Percentiles rank a stretch among this genome's conserved stretches.
phyloP scores from a whole-genome alignment of 805 yeast species.

The Candida ponderosae region DNA sequence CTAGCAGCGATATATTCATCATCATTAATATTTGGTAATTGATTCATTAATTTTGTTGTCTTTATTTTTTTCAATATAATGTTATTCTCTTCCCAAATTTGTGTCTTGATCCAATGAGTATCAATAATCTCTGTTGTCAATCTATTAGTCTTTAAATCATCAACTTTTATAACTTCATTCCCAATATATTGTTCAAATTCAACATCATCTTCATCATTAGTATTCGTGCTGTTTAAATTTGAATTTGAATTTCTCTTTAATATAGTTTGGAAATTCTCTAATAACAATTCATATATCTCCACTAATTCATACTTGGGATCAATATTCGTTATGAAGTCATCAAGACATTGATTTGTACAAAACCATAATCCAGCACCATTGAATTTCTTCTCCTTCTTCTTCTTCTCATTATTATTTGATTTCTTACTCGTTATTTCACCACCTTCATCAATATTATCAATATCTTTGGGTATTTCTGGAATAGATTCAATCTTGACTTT shows the following conservation, averaged over 20 bases:
- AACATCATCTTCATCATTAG: constrained; percentile 4
- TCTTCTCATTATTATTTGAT: constrained; percentile 3
- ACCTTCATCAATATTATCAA: no score
- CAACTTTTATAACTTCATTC: not conserved
- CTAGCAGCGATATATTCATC: constrained; percentile 46
- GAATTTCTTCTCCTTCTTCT: constrained; percentile 15
- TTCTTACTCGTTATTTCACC: constrained; percentile 3
- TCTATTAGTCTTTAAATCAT: constrained; percentile 7
- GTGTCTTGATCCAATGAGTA: constrained; percentile 30
- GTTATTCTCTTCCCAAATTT: constrained; percentile 27
- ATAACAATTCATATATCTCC: constrained; percentile 24
- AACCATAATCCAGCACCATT: constrained; percentile 42
- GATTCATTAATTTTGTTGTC: constrained; percentile 24
- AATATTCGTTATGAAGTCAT: constrained; percentile 22
- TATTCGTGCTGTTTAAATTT: not conserved
- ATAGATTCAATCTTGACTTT: constrained; percentile 27
- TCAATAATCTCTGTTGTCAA: constrained; percentile 13
- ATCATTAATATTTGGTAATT: constrained; percentile 39
- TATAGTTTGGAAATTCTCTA: constrained; percentile 14
- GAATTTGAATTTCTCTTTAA: constrained; percentile 23
- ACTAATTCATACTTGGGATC: constrained; percentile 31
- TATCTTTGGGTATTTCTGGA: constrained; percentile 1
- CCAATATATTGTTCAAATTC: constrained; percentile 6
- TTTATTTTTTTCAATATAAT: constrained; percentile 24
- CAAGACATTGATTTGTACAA: constrained; percentile 39